A percentile compares a stretch with the other conserved stretches of the same genome.
Evolutionary conservation across 768 basidiomycete genomes (phyloP).

Genomic region (Roridomyces roridus): DNA sequence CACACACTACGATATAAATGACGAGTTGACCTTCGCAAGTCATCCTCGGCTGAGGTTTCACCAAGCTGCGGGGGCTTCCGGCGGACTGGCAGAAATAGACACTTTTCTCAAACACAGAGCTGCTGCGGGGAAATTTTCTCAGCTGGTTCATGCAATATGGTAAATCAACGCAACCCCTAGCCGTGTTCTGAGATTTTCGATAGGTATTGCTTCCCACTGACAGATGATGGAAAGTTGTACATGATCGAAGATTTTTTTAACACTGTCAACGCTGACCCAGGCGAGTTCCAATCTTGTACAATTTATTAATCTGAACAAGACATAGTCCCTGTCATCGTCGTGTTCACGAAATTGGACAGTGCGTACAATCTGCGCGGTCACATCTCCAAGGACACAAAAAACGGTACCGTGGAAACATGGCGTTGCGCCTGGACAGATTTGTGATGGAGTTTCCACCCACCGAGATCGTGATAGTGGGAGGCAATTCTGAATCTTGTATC

Average conservation of each 20-base stretch:
- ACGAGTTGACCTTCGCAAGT: slow-evolving; percentile 27
- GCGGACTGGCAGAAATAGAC: slow-evolving; percentile 34
- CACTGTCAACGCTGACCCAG: slow-evolving; percentile 27
- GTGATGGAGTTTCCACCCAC: too few relatives aligned
- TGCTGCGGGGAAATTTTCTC: slow-evolving; percentile 10
- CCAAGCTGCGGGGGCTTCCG: slow-evolving; percentile 35
- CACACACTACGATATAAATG: slow-evolving; percentile 27
- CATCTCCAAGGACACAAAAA: too few relatives aligned
- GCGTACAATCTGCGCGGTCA: too few relatives aligned
- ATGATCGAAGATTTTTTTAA: slow-evolving; percentile 40
- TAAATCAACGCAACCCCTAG: background rate
- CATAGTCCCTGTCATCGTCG: slow-evolving; percentile 45
- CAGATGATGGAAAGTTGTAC: too few relatives aligned
- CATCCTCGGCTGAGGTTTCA: slow-evolving; percentile 33
- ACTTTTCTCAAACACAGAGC: slow-evolving; percentile 36
- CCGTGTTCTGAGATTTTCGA: background rate
- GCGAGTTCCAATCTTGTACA: slow-evolving; percentile 11
- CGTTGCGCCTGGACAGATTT: too few relatives aligned
- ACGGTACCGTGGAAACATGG: too few relatives aligned
- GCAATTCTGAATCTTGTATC: too few relatives aligned
- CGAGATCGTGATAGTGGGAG: too few relatives aligned
- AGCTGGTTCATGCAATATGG: slow-evolving; percentile 49
- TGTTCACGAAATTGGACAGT: slow-evolving; percentile 47
- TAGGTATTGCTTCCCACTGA: slow-evolving; percentile 49
- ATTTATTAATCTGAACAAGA: too few relatives aligned